Evolutionary conservation across 805 yeast genomes (phyloP), one percentile per base, ranked within the genome.

Genomic region (Saccharomyces eubayanus): DNA sequence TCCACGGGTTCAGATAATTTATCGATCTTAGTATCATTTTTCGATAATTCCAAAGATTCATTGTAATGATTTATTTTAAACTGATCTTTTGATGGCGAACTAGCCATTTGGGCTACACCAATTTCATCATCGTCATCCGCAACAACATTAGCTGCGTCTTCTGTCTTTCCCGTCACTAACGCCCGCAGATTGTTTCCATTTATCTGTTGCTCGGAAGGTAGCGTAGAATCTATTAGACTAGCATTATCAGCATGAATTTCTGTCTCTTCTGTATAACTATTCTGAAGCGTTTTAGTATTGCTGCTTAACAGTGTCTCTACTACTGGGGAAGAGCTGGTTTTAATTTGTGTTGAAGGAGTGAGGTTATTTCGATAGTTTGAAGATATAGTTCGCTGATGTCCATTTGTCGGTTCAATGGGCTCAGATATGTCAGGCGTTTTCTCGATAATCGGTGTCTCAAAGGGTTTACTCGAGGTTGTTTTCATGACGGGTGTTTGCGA

Each of bases 51-150:
- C 16, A 56, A 46, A 29, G 55, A 51, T 27, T 49, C 53, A 16
- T 36, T 36, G 20, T 36, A 27, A 27, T n/a, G 51, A 20, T 30
- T 52, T 55, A 36, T 53, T 51, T 47, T 55, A 55, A 28, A 60
- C 60, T 59, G 61, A 12, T 57, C 57, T 47, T 56, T 59, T 12
- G 54, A 51, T 5, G 65, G 64, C 1, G 65, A 63, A 31, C 58
- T 62, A 8, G 57, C 62, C 9, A 60, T 50, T 21, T 59, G 59
- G 4, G 64, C 64, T 11, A 57, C 49, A 16, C 59, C 64, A 29
- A 56, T 46, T 46, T 54, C 59, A 8, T 53, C 62, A 10, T 53
- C 55, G 52, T 55, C 57, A 16, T 55, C 53, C 9, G 56, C 55
- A 40, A 21, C 53, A 21, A 41, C 49, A 2, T 47, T 41, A 6